These are phyloP conservation scores for Penicillium sp. DNA, from an alignment of 2,329 filamentous ascomycete species.

Conservation along the genomic window DNA sequence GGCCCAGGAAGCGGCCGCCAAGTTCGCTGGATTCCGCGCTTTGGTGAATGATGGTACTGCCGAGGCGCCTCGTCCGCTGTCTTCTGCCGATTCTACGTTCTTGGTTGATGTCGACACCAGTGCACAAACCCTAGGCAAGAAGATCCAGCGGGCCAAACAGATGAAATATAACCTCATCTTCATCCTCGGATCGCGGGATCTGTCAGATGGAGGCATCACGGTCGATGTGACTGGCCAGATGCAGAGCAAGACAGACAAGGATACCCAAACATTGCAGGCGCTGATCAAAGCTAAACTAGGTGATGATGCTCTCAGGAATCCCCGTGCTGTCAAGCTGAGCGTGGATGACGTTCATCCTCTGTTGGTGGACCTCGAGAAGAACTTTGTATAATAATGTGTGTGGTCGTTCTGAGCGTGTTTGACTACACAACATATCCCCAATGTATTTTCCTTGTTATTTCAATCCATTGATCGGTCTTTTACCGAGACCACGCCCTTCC, in stretches of 20 bases:
- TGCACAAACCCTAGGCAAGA: constrained; percentile 60
- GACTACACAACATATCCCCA: constrained; percentile 10
- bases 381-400: constrained; percentile 22
- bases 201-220: constrained; percentile 55
- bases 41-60: constrained; percentile 24
- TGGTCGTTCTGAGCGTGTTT: constrained; percentile 10
- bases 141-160: constrained; percentile 66
- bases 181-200: constrained; percentile 65
- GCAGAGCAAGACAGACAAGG: constrained; percentile 39
- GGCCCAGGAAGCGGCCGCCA: constrained; percentile 49
- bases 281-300: constrained; percentile 28
- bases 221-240: constrained; percentile 43
- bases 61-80: constrained; percentile 37
- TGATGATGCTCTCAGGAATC: constrained; percentile 30
- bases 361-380: constrained; percentile 37
- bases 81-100: constrained; percentile 57
- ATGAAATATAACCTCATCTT: constrained; percentile 72
- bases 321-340: constrained; percentile 36
- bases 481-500: neutral
- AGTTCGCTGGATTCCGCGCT: constrained; percentile 45
- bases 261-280: constrained; percentile 26
- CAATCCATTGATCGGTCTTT: neutral
- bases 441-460: constrained; percentile 8
- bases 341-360: constrained; percentile 38
- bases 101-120: constrained; percentile 68